Conservation (phyloP, 1,284 basidiomycete species). For the Malassezia pachydermatis region DNA sequence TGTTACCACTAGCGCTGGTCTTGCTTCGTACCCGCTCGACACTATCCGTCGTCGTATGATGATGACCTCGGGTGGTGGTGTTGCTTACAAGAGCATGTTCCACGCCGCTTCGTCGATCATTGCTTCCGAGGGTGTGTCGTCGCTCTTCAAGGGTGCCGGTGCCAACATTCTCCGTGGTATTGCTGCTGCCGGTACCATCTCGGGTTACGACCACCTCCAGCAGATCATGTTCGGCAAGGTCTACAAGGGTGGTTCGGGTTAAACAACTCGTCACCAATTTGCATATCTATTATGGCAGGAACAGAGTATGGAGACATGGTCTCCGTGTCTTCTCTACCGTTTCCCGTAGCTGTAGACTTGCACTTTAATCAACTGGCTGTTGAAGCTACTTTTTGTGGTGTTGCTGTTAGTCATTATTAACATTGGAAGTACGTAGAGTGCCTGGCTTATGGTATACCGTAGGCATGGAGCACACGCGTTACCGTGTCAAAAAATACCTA, state of each 20-base stretch:
- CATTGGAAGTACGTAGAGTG: too few relatives aligned
- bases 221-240: slow-evolving; percentile 50
- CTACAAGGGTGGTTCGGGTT: slow-evolving; percentile 33
- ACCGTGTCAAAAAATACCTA: too few relatives aligned
- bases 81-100: slow-evolving; percentile 53
- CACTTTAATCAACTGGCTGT: too few relatives aligned
- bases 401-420: too few relatives aligned
- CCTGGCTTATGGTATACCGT: too few relatives aligned
- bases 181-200: slow-evolving; percentile 91
- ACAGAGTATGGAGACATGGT: too few relatives aligned
- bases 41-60: slow-evolving; percentile 49
- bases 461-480: too few relatives aligned
- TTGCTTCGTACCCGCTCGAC: slow-evolving; percentile 49
- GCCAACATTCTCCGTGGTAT: slow-evolving; percentile 97
- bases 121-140: slow-evolving; percentile 73
- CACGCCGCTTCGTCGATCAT: slow-evolving; percentile 65
- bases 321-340: too few relatives aligned
- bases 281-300: neutral
- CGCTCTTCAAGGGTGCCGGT: slow-evolving; percentile 63
- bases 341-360: too few relatives aligned
- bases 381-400: too few relatives aligned
- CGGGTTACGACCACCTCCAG: slow-evolving; percentile 74
- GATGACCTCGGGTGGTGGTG: slow-evolving; percentile 47
- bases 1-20: slow-evolving; percentile 48
- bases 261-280: slow-evolving; percentile 3